Evolutionary conservation across 2,329 filamentous ascomycete species (phyloP).

Genomic region (Arthrinium puccinioides): DNA sequence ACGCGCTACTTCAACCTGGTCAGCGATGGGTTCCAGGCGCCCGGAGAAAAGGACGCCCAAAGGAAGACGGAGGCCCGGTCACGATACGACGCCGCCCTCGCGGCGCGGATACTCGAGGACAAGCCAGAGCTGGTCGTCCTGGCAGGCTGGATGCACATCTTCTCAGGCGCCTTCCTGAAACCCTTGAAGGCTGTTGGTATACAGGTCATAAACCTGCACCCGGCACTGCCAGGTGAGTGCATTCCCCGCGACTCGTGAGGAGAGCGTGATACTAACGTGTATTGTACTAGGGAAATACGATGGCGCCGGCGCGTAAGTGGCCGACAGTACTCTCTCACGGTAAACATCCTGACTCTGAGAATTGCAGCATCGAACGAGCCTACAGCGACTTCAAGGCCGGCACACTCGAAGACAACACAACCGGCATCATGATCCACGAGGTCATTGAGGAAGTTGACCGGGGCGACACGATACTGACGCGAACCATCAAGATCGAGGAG

Average conservation of each 20-base stretch:
- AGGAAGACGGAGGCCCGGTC: constrained; percentile 50
- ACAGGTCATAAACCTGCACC: constrained; percentile 76
- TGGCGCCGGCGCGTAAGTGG: constrained; percentile 48
- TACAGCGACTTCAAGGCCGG: constrained; percentile 51
- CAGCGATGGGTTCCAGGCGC: constrained; percentile 55
- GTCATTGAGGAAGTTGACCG: constrained; percentile 76
- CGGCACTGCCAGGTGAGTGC: constrained; percentile 41
- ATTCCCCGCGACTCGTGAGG: too few species aligned
- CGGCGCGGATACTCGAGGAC: constrained; percentile 56
- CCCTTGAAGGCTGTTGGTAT: constrained; percentile 57
- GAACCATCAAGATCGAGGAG: constrained; percentile 59
- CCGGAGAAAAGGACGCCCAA: constrained; percentile 51
- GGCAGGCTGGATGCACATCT: constrained; percentile 83
- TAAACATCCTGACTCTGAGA: neutral
- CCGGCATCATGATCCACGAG: constrained; percentile 72
- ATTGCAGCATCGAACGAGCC: constrained; percentile 51
- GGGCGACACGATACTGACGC: constrained; percentile 63
- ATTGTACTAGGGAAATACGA: constrained; percentile 56
- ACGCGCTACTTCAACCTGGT: constrained; percentile 78
- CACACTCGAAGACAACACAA: constrained; percentile 54
- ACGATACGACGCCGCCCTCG: constrained; percentile 70
- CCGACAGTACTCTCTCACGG: neutral
- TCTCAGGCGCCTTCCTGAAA: constrained; percentile 61
- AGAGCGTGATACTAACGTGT: too few species aligned
- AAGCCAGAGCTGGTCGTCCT: constrained; percentile 70